A percentile compares a stretch with the other conserved stretches of the same genome.
Evolutionary conservation across 257 asterid species (phyloP).

Genomic region (Leonotis leonurus): DNA sequence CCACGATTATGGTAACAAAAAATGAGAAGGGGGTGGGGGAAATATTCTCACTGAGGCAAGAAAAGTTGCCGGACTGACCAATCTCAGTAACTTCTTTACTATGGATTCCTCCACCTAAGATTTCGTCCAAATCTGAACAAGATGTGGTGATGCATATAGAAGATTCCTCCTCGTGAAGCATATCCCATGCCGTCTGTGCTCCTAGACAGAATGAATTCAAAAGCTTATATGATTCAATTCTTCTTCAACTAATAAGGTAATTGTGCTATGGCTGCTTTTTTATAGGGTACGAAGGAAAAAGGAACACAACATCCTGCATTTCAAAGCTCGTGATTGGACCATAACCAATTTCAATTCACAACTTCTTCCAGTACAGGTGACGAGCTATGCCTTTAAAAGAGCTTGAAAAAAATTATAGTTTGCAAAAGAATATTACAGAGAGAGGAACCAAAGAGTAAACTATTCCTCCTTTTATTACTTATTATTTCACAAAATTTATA

Average conservation of each 20-base stretch:
- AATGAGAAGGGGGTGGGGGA: background rate
- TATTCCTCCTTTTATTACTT: background rate
- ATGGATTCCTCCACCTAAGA: slow-evolving; percentile 87
- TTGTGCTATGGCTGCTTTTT: background rate
- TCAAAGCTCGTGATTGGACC: background rate
- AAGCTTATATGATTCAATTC: background rate
- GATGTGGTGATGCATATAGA: slow-evolving; percentile 66
- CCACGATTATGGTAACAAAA: background rate
- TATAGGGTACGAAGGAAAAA: background rate
- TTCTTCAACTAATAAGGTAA: background rate
- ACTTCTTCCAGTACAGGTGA: background rate
- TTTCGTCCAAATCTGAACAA: slow-evolving; percentile 72
- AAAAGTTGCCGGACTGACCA: slow-evolving; percentile 37
- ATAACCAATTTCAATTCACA: background rate
- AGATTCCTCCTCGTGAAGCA: slow-evolving; percentile 75
- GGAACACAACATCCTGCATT: background rate
- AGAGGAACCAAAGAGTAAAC: background rate
- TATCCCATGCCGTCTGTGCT: slow-evolving; percentile 95
- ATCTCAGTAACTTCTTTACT: slow-evolving; percentile 94
- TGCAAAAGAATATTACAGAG: background rate
- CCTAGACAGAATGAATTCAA: slow-evolving; percentile 30
- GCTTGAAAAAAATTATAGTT: background rate
- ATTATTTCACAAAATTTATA: background rate
- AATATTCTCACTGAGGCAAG: background rate
- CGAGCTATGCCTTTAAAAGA: background rate